These are phyloP conservation scores for Rusavskia elegans DNA, from an alignment of 495 filamentous ascomycete genomes.

Conservation along the genomic window DNA sequence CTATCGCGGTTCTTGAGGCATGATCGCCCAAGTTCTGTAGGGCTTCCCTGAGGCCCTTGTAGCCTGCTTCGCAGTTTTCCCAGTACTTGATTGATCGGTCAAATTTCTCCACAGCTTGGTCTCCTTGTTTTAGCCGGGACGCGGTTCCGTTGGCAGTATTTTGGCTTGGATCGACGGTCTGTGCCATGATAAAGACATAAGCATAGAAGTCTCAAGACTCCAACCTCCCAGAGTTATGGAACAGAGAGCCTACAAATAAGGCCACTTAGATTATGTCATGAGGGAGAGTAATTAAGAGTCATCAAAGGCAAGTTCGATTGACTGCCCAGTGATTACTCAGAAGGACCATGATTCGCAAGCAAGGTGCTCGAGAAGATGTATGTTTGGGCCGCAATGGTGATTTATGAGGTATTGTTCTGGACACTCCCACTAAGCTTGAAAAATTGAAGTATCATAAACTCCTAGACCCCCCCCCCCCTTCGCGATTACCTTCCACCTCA, in stretches of 20 bases:
- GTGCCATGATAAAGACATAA: not conserved
- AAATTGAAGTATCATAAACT: too few species aligned
- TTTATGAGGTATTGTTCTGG: too few species aligned
- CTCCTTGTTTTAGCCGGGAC: slow-evolving; percentile 55
- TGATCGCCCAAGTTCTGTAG: slow-evolving; percentile 38
- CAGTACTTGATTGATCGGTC: slow-evolving; percentile 66
- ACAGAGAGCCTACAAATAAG: too few species aligned
- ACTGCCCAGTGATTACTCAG: too few species aligned
- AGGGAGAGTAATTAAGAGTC: too few species aligned
- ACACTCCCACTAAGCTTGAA: too few species aligned
- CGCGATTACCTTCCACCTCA: not conserved
- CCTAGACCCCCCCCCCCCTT: not conserved
- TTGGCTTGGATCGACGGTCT: not conserved
- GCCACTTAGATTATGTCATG: too few species aligned
- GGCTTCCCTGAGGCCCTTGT: slow-evolving; percentile 73
- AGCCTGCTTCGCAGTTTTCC: slow-evolving; percentile 82
- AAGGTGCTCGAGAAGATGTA: too few species aligned
- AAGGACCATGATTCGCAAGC: too few species aligned
- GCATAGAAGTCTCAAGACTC: not conserved
- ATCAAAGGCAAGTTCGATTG: too few species aligned
- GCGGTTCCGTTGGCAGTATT: slow-evolving; percentile 40
- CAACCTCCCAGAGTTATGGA: not conserved
- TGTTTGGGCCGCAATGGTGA: too few species aligned
- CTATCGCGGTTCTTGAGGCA: slow-evolving; percentile 26
- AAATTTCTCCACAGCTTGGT: slow-evolving; percentile 59